A percentile compares a stretch with the other conserved stretches of the same genome.
phyloP scores from a whole-genome alignment of 768 basidiomycete genomes.

The Sporobolomyces roseus region DNA sequence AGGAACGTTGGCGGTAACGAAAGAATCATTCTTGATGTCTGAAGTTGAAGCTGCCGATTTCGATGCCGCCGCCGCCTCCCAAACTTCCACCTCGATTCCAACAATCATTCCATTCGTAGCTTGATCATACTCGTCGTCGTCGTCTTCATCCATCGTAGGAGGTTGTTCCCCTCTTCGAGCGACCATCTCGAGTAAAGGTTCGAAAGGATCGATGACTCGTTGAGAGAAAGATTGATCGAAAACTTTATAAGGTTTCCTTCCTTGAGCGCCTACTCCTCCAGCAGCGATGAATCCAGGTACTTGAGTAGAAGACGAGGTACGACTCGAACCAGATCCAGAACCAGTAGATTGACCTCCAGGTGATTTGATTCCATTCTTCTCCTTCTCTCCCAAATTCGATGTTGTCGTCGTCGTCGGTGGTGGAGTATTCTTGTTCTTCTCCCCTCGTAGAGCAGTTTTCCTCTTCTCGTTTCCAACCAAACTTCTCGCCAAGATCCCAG shows the following conservation, averaged over 20 bases:
- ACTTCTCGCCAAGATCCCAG: constrained; percentile 21
- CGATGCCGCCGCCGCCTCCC: constrained; percentile 11
- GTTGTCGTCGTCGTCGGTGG: too few species aligned
- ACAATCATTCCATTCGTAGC: constrained; percentile 33
- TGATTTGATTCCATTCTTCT: background rate
- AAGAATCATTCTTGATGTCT: constrained; percentile 10
- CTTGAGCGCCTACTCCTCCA: constrained; percentile 7
- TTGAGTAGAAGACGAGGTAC: constrained; percentile 7
- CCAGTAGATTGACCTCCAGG: background rate
- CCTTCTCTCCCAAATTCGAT: too few species aligned
- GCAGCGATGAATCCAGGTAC: constrained; percentile 6
- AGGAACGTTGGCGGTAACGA: constrained; percentile 9
- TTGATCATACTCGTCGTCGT: constrained; percentile 24
- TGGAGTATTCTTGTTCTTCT: too few species aligned
- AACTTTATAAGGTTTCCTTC: constrained; percentile 36
- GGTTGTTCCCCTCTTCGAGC: constrained; percentile 31
- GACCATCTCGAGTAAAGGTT: constrained; percentile 32
- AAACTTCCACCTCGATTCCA: constrained; percentile 41
- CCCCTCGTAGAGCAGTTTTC: constrained; percentile 15
- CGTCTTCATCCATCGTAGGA: background rate
- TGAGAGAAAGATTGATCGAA: constrained; percentile 36
- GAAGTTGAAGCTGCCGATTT: background rate
- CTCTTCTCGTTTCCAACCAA: constrained; percentile 22
- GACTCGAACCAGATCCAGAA: background rate
- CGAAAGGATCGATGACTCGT: constrained; percentile 39